These are phyloP conservation scores for Candida corydali DNA, from an alignment of 805 yeast species.

Conservation along the genomic window DNA sequence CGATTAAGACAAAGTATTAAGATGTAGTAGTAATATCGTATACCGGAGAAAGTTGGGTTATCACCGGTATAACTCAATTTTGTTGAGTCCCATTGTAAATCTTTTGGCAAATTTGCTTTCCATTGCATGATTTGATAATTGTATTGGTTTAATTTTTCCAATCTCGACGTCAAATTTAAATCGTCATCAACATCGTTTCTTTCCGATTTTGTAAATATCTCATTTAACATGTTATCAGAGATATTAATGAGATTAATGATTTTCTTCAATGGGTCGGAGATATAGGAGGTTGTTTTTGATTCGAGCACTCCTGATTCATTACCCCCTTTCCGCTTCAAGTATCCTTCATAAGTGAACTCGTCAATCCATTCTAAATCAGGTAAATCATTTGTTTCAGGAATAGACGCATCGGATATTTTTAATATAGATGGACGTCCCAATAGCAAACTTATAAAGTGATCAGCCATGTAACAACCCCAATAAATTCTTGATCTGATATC, in stretches of 20 bases:
- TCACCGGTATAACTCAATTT: slow-evolving; percentile 39
- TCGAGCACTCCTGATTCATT: slow-evolving; percentile 9
- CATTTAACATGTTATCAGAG: slow-evolving; percentile 42
- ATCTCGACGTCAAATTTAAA: slow-evolving; percentile 37
- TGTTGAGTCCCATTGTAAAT: slow-evolving; percentile 45
- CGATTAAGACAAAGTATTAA: slow-evolving; percentile 55
- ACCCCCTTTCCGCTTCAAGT: slow-evolving; percentile 11
- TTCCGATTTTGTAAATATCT: slow-evolving; percentile 39
- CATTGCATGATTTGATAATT: slow-evolving; percentile 49
- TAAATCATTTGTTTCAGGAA: slow-evolving; percentile 54
- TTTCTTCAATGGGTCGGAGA: slow-evolving; percentile 41
- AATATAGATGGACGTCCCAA: slow-evolving; percentile 56
- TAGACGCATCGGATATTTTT: slow-evolving; percentile 54
- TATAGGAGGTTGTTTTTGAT: slow-evolving; percentile 21
- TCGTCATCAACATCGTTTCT: slow-evolving; percentile 31
- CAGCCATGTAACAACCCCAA: slow-evolving; percentile 67
- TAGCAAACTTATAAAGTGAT: slow-evolving; percentile 56
- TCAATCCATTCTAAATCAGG: slow-evolving; percentile 64
- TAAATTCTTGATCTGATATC: slow-evolving; percentile 56
- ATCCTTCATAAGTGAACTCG: slow-evolving; percentile 43
- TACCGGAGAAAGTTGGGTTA: slow-evolving; percentile 51
- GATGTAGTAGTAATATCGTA: slow-evolving; percentile 56
- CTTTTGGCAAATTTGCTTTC: slow-evolving; percentile 47
- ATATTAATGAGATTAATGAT: slow-evolving; percentile 40
- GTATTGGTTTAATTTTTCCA: slow-evolving; percentile 38